phyloP scores from a whole-genome alignment of 1,284 basidiomycete genomes.

The Heterobasidion parviporum region DNA sequence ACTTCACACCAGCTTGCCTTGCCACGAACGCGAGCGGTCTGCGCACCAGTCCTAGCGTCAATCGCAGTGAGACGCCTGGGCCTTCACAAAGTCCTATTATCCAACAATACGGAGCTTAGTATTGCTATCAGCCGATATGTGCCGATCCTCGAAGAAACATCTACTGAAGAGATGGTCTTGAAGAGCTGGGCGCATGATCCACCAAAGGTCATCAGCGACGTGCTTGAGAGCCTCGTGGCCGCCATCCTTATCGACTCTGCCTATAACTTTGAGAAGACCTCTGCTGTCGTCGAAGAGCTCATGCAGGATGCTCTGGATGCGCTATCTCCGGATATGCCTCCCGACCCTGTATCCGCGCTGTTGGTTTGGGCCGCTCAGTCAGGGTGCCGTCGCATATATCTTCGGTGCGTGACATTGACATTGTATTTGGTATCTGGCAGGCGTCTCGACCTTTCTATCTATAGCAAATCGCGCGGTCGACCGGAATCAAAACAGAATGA shows the following conservation, averaged over 20 bases:
- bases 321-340: conserved; percentile 47
- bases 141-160: conserved; percentile 45
- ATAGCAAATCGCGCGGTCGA: conserved; percentile 41
- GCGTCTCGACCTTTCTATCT: background rate
- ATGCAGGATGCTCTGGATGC: conserved; percentile 56
- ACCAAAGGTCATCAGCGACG: conserved; percentile 72
- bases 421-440: background rate
- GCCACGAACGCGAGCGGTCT: conserved; percentile 66
- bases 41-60: conserved; percentile 61
- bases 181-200: conserved; percentile 76
- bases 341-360: conserved; percentile 62
- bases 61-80: conserved; percentile 56
- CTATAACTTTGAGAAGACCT: conserved; percentile 61
- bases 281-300: conserved; percentile 46
- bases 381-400: conserved; percentile 45
- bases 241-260: conserved; percentile 77
- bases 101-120: conserved; percentile 63
- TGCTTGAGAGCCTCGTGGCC: conserved; percentile 78
- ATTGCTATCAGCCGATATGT: conserved; percentile 53
- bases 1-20: conserved; percentile 70
- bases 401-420: conserved; percentile 27
- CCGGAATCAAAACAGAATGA: conserved; percentile 36
- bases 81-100: conserved; percentile 64
- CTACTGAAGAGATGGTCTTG: conserved; percentile 52
- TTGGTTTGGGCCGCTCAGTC: conserved; percentile 50